Evolutionary conservation across 768 basidiomycete genomes (phyloP), one percentile per base, ranked within the genome.

Genomic region (Auricularia heimuer): DNA sequence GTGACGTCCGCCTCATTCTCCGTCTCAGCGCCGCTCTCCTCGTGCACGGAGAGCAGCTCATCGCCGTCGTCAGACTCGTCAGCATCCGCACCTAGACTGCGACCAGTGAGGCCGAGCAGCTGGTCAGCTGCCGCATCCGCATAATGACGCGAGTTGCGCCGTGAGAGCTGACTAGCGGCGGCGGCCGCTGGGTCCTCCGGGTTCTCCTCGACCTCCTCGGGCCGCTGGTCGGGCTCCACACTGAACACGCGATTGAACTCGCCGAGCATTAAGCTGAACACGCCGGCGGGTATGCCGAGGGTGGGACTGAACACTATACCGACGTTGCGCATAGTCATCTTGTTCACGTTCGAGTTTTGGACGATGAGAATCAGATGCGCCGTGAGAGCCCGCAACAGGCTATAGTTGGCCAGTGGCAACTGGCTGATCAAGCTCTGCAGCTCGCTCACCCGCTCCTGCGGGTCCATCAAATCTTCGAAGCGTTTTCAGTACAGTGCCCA

Each of bases 271-370:
- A 97, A 77, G 71, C 92, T 94, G 76, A 98, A 95, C 54, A 98
- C 91, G 6, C 93, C 93, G 3, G 96, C 96, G n/a, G 96, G 96
- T 70, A 99, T 97, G 54, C 94, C 94, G 12, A 99, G 80, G 0
- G 97, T 98, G 2, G 97, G 97, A 68, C 94, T 95, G 77, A 98
- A 98, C 29, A 98, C 96, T 66, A 99, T 98, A 18, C 96, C 95
- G 34, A 99, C 93, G 73, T 99, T 99, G 58, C 96, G 87, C 85
- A 98, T 88, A 51, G 90, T 95, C 97, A 99, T 99, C 80, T 95
- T 98, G 85, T 97, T 97, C 65, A 89, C 77, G 54, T 82, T 70
- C 18, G 94, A 85, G 73, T 98, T 94, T 75, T 93, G 89, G 56
- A 98, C 94, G 70, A 99, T 90, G 54, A 94, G 81, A 69, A 98